Evolutionary conservation across 768 basidiomycete genomes (phyloP).

Genomic region (Termitomyces sp.): DNA sequence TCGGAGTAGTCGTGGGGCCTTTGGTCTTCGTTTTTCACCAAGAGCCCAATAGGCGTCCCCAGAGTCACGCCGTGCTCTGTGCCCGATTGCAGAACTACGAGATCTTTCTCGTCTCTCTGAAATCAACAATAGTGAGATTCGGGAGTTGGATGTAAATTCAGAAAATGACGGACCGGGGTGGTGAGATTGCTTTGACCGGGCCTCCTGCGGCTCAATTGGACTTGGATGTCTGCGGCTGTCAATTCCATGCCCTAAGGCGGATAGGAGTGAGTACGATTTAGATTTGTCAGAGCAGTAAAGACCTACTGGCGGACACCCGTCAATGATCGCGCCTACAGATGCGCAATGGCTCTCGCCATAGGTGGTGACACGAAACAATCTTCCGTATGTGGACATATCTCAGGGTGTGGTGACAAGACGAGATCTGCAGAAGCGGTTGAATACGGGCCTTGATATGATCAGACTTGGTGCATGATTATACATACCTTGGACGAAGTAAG

Average conservation of each 20-base stretch:
- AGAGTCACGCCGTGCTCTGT: slow-evolving; percentile 91
- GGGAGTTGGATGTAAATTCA: background rate
- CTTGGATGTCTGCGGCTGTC: slow-evolving; percentile 79
- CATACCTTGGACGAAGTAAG: background rate
- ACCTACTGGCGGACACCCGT: slow-evolving; percentile 92
- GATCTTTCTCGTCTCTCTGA: slow-evolving; percentile 93
- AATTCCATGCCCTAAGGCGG: slow-evolving; percentile 72
- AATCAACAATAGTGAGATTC: background rate
- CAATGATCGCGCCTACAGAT: slow-evolving; percentile 95
- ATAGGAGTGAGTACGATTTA: background rate
- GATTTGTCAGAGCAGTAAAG: background rate
- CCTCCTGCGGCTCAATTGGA: slow-evolving; percentile 83
- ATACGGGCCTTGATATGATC: background rate
- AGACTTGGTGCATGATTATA: background rate
- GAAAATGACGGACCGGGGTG: slow-evolving; percentile 69
- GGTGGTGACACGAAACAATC: slow-evolving; percentile 89
- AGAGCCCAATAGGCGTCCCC: slow-evolving; percentile 95
- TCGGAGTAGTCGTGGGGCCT: slow-evolving; percentile 98
- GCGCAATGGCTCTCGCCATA: slow-evolving; percentile 98
- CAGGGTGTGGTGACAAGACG: slow-evolving; percentile 1
- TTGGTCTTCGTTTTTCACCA: slow-evolving; percentile 97
- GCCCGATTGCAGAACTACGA: slow-evolving; percentile 90
- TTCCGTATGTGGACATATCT: slow-evolving; percentile 90
- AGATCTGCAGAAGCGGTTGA: background rate
- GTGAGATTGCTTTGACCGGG: slow-evolving; percentile 97